Percentiles rank a stretch among this genome's conserved stretches.
Conservation (phyloP, 2,329 filamentous ascomycete species). For the Neophaeococcomyces aloes region DNA sequence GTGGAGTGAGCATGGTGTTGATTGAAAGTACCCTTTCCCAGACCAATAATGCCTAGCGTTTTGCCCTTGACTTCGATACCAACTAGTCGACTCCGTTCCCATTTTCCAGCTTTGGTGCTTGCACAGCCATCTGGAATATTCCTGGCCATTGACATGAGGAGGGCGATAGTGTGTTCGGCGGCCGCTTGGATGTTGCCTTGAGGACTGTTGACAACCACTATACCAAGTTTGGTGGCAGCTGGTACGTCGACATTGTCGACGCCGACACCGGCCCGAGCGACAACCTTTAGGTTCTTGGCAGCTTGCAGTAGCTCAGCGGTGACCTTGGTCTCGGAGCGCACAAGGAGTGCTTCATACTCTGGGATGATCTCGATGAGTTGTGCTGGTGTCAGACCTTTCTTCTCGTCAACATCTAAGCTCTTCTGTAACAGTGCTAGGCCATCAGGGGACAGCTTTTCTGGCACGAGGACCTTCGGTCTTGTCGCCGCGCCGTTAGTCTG, state of each 20-base stretch:
- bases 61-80: constrained; percentile 71
- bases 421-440: constrained; percentile 58
- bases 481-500: constrained; percentile 16
- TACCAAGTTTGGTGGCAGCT: constrained; percentile 59
- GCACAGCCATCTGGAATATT: constrained; percentile 61
- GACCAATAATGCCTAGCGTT: constrained; percentile 62
- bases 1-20: not conserved
- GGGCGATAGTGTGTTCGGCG: constrained; percentile 64
- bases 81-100: constrained; percentile 64
- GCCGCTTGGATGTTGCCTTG: constrained; percentile 72
- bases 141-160: constrained; percentile 63
- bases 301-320: constrained; percentile 56
- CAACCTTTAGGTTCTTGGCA: constrained; percentile 61
- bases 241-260: constrained; percentile 73
- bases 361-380: constrained; percentile 59
- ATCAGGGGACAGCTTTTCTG: constrained; percentile 71
- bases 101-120: constrained; percentile 60
- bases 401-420: constrained; percentile 60
- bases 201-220: constrained; percentile 72
- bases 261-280: constrained; percentile 69
- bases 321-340: constrained; percentile 73
- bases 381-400: constrained; percentile 49
- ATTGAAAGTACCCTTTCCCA: constrained; percentile 55
- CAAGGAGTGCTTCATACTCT: constrained; percentile 64
- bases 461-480: constrained; percentile 54